Conservation (phyloP, 257 asterid species). For the Capsicum chinense region DNA sequence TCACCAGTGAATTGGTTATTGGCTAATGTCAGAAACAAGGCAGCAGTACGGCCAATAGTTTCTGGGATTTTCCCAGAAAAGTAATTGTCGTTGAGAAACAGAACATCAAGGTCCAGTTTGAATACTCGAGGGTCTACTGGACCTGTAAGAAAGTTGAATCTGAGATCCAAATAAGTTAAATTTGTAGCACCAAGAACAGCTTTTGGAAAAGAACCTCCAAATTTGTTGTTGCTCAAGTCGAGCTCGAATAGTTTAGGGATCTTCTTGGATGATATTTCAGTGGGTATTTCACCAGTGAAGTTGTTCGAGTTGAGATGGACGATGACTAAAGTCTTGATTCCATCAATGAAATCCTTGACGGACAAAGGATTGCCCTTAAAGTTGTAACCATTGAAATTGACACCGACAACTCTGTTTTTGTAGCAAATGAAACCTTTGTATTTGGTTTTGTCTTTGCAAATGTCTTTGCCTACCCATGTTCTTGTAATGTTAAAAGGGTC, state of each 20-base stretch:
- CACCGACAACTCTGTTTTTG: conserved; percentile 42
- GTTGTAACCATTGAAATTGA: conserved; percentile 50
- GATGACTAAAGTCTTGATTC: conserved; percentile 42
- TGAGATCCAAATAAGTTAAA: conserved; percentile 64
- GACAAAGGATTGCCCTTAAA: conserved; percentile 22
- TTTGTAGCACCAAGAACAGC: conserved; percentile 49
- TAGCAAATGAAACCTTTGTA: conserved; percentile 66
- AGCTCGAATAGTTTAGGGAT: conserved; percentile 52
- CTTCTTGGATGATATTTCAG: conserved; percentile 5
- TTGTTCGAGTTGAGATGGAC: conserved; percentile 67
- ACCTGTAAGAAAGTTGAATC: conserved; percentile 58
- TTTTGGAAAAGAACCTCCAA: conserved; percentile 53
- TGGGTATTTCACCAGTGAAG: conserved; percentile 48
- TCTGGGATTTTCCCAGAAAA: conserved; percentile 53
- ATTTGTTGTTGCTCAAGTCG: conserved; percentile 70
- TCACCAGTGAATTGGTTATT: conserved; percentile 56
- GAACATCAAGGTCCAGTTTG: conserved; percentile 60
- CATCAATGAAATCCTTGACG: conserved; percentile 35
- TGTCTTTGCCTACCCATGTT: conserved; percentile 53
- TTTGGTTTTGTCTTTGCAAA: conserved; percentile 46
- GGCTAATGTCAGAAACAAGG: conserved; percentile 56
- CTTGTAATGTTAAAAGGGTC: conserved; percentile 36
- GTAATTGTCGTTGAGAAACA: conserved; percentile 66
- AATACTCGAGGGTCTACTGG: conserved; percentile 48
- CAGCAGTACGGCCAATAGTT: conserved; percentile 50